Base-by-base conservation (phyloP, 2,329 filamentous ascomycete genomes). In the Fusarium scirpi region DNA sequence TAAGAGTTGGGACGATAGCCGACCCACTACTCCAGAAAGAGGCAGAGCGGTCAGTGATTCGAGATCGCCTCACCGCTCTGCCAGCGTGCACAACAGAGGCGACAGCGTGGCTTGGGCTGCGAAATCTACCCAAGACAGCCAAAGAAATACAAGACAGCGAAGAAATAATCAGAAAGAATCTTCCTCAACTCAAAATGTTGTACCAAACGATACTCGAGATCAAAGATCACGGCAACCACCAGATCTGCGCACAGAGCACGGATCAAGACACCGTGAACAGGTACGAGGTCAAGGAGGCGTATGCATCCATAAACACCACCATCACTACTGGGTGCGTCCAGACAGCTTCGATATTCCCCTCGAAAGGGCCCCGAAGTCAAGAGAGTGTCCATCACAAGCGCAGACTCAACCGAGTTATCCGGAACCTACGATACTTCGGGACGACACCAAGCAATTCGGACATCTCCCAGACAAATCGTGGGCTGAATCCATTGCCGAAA, bases 251-350 rank as follows among this genome's bases (percentile, higher is more conserved):
- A 57, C 63, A 74, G 45, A 71, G 58, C 27, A 58, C 69, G 22
- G 69, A 75, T 20, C 60, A 51, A 58, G 70, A 73, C 54, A 74
- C 72, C 54, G 69, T 51, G 43, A 65, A 63, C 53, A 77, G 68
- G 48, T 57, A 69, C 52, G 58, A 74, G 53, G 64, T 61, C 57
- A 70, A 52, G 71, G 68, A 22, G 40, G 73, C 66, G 73, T 85
- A 69, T 88, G 87, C 72, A 70, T 88, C 62, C 87, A 89, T 76
- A 87, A 84, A 69, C 87, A 90, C 72, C 86, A 90, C 72, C 87
- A 89, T 76, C 87, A 89, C 79, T 89, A 89, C 81, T 89, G 87
- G 87, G 66, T 84, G 68, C 80, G 80, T 60, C 79, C 82, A 40
- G 76, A 62, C 22, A 57, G 47, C 20, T 65, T 76, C 63, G 58